Base-by-base conservation (phyloP, 441 rosid genomes). In the Adansonia grandidieri region DNA sequence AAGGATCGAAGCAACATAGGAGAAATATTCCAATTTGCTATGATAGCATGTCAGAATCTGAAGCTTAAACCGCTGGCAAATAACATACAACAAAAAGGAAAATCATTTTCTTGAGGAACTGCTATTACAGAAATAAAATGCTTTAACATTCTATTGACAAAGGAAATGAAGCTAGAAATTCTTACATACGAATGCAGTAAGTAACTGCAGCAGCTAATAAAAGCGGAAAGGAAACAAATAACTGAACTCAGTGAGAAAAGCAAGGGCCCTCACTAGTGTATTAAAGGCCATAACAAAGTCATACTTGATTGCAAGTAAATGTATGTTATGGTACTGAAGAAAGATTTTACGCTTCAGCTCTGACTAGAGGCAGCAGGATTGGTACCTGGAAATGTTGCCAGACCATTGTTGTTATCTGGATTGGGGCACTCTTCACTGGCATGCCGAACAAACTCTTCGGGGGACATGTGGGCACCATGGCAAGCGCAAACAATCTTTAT, bases 401-500 rank as follows among this genome's bases (percentile, higher is more conserved):
- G 81, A 70, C 89, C 89, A 42, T 74, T 70, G 78, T 83, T 85
- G 72, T 85, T 77, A 22, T 91, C 94, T 0, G 90, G 90, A 76
- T 82, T 85, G 20, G 77, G 80, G 62, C 82, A 79, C 81, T 91
- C 97, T 63, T 91, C 97, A 6, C 88, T 91, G 65, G 99, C 98
- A 45, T 96, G 99, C 66, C 86, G 83, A 20, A 92, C 89, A 84
- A 96, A 96, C 82, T 94, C 99, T 80, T 96, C 98, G 0, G 97
- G 97, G 45, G 91, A 87, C 97, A 94, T 87, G 77, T 96, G 99
- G 9, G 82, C 74, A 74, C 99, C 89, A n/a, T 94, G 98, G 77
- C 99, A 96, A 78, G 98, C 98, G 22, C 98, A 96, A n/a, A 96
- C 98, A 9, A 96, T 94, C 84, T 82, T 87, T 76, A 96, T 89